phyloP scores from a whole-genome alignment of 257 asterid species.

The Solanum acaule region DNA sequence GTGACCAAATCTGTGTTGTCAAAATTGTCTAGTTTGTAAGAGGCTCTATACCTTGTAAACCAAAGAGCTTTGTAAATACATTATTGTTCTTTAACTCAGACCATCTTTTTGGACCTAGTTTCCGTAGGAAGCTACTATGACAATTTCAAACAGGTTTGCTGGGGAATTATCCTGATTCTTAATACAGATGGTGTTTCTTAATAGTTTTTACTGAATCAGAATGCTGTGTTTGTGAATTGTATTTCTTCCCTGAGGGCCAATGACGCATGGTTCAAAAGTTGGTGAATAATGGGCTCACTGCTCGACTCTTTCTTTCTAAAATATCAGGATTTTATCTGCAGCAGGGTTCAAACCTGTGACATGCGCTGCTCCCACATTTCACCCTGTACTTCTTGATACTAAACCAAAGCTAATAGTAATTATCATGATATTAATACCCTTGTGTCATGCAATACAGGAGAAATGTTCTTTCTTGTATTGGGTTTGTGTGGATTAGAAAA shows the following conservation, averaged over 20 bases:
- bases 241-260: background rate
- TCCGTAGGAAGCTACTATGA: background rate
- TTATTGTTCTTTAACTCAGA: background rate
- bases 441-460: background rate
- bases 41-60: background rate
- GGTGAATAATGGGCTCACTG: background rate
- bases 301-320: background rate
- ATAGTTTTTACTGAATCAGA: background rate
- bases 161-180: background rate
- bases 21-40: conserved; percentile 39
- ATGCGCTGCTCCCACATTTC: background rate
- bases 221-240: background rate
- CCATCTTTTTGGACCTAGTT: background rate
- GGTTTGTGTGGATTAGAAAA: background rate
- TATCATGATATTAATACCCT: background rate
- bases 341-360: background rate
- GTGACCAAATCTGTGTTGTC: conserved; percentile 61
- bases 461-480: background rate
- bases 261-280: background rate
- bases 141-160: background rate
- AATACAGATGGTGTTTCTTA: background rate
- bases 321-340: background rate
- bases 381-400: background rate
- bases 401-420: background rate
- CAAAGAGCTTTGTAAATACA: background rate